Evolutionary conservation across 177 flowering plant genomes (phyloP).

Genomic region (Telopea speciosissima): DNA sequence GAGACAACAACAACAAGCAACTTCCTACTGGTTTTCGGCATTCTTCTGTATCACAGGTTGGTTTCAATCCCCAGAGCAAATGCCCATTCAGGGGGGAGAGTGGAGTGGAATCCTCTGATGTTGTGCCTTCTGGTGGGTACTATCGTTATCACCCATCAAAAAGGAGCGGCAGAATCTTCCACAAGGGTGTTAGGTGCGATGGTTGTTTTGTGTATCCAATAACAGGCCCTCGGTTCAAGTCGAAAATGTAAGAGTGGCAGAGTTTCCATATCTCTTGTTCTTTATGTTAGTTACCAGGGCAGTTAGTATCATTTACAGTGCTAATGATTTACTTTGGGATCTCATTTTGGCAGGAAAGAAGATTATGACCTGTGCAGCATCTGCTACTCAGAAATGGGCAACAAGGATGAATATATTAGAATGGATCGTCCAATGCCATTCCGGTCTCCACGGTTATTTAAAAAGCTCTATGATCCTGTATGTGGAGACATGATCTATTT

Average conservation of each 20-base stretch:
- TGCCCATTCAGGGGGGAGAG: not conserved
- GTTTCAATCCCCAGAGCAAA: not conserved
- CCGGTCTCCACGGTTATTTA: slow-evolving; percentile 20
- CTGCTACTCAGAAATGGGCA: slow-evolving; percentile 64
- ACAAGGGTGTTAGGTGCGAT: slow-evolving; percentile 54
- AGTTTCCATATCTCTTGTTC: not conserved
- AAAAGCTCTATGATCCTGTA: slow-evolving; percentile 31
- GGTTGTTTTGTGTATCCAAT: slow-evolving; percentile 36
- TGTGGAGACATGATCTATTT: slow-evolving; percentile 6
- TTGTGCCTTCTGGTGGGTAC: slow-evolving; percentile 8
- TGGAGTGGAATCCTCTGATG: slow-evolving; percentile 11
- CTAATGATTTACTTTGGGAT: not conserved
- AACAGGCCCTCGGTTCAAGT: slow-evolving; percentile 33
- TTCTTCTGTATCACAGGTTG: slow-evolving; percentile 5
- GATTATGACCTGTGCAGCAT: slow-evolving; percentile 69
- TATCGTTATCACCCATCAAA: slow-evolving; percentile 15
- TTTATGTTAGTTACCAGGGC: not conserved
- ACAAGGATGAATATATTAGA: slow-evolving; percentile 43
- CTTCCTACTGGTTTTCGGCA: not conserved
- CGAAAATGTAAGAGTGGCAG: slow-evolving; percentile 53
- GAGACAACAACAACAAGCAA: not conserved
- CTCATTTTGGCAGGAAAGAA: slow-evolving; percentile 48
- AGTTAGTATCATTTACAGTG: not conserved
- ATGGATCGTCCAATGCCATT: not conserved
- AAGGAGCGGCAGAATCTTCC: slow-evolving; percentile 41